Percentiles rank a stretch among this genome's conserved stretches.
These are phyloP conservation scores for Plenodomus tracheiphilus DNA, from an alignment of 2,329 filamentous ascomycete genomes.

Conservation along the genomic window DNA sequence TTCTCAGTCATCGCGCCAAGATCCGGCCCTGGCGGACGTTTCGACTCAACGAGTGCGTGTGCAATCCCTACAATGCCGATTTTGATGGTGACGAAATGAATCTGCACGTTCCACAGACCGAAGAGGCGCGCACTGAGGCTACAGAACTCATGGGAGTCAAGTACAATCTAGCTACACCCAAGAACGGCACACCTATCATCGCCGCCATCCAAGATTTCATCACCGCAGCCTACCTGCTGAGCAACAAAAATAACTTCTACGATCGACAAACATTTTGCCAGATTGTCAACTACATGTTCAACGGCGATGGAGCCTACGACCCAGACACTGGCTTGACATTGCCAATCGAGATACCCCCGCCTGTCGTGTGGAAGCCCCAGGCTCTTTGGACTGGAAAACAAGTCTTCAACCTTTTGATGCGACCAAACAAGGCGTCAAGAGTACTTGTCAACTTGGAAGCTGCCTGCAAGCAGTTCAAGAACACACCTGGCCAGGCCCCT, in stretches of 20 bases:
- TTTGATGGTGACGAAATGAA: slow-evolving; percentile 99
- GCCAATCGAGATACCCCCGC: slow-evolving; percentile 81
- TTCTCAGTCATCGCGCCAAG: slow-evolving; percentile 93
- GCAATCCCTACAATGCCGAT: slow-evolving; percentile 97
- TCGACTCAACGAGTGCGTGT: slow-evolving; percentile 96
- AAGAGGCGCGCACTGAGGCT: slow-evolving; percentile 92
- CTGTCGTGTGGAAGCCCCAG: slow-evolving; percentile 82
- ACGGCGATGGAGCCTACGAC: slow-evolving; percentile 61
- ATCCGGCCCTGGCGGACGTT: slow-evolving; percentile 95
- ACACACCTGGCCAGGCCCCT: slow-evolving; percentile 68
- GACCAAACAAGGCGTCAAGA: slow-evolving; percentile 79
- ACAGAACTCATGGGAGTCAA: slow-evolving; percentile 98
- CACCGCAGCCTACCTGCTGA: slow-evolving; percentile 87
- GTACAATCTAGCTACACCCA: slow-evolving; percentile 91
- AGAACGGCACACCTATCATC: slow-evolving; percentile 97
- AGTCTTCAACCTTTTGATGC: slow-evolving; percentile 88
- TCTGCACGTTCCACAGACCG: slow-evolving; percentile 93
- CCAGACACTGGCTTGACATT: slow-evolving; percentile 54
- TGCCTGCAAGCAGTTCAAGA: slow-evolving; percentile 79
- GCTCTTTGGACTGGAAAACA: slow-evolving; percentile 97
- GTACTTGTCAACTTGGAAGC: slow-evolving; percentile 92
- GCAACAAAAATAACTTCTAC: slow-evolving; percentile 90
- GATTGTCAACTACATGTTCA: slow-evolving; percentile 92
- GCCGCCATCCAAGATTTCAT: slow-evolving; percentile 99
- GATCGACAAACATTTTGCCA: slow-evolving; percentile 87